Conservation (phyloP, 2,329 filamentous ascomycete genomes). For the Nemania sp. region DNA sequence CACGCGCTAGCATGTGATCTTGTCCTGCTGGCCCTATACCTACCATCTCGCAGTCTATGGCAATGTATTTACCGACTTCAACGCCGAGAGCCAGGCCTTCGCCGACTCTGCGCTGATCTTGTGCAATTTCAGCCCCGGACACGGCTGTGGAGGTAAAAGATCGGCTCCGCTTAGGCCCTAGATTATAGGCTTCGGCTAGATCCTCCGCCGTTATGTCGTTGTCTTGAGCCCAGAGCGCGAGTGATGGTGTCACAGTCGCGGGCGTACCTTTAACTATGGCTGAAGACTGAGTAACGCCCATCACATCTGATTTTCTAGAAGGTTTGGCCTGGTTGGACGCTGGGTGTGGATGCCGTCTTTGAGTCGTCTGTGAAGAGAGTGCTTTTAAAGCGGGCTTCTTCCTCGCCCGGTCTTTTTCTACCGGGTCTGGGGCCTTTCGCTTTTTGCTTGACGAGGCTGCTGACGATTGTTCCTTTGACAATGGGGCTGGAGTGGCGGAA, state of each 20-base stretch:
- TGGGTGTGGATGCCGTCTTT: conserved; percentile 26
- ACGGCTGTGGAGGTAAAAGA: conserved; percentile 6
- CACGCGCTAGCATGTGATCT: conserved; percentile 83
- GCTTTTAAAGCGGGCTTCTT: conserved; percentile 26
- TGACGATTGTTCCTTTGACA: conserved; percentile 25
- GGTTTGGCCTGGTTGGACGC: conserved; percentile 32
- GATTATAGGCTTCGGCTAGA: conserved; percentile 71
- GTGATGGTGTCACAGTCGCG: conserved; percentile 62
- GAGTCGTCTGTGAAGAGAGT: conserved; percentile 12
- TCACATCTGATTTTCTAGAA: conserved; percentile 53
- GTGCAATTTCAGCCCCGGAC: conserved; percentile 18
- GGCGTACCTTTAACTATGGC: conserved; percentile 55
- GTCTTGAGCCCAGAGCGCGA: conserved; percentile 71
- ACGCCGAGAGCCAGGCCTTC: conserved; percentile 71
- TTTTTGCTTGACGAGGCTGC: conserved; percentile 35
- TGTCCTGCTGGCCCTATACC: conserved; percentile 79
- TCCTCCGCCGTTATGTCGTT: conserved; percentile 71
- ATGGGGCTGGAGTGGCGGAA: conserved; percentile 44
- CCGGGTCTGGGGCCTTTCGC: conserved; percentile 32
- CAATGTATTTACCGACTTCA: conserved; percentile 88
- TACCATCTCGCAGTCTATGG: conserved; percentile 98
- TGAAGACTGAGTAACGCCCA: conserved; percentile 70
- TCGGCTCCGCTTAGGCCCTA: conserved; percentile 59
- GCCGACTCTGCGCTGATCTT: conserved; percentile 62
- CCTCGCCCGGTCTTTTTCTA: conserved; percentile 13